phyloP scores from a whole-genome alignment of 306 rosid species.

The Begonia loranthoides region DNA sequence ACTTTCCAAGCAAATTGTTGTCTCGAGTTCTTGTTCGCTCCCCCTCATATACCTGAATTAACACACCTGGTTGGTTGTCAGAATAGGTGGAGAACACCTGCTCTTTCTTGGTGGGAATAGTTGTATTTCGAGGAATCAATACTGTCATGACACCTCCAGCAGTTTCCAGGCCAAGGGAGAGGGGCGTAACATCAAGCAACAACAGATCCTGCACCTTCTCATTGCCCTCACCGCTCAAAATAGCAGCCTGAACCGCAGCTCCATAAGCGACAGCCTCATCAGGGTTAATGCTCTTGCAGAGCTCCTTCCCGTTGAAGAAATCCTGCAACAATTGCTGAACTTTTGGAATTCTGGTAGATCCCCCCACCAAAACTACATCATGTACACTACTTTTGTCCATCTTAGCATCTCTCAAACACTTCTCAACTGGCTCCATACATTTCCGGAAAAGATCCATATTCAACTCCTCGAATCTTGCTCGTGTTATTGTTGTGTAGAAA shows the following conservation, averaged over 20 bases:
- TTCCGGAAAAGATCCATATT: constrained; percentile 22
- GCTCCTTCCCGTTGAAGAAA: constrained; percentile 29
- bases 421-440: constrained; percentile 32
- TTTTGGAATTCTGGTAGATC: constrained; percentile 32
- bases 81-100: constrained; percentile 13
- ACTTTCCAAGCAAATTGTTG: constrained; percentile 23
- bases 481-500: constrained; percentile 17
- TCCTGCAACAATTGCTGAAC: constrained; percentile 27
- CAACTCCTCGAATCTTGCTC: constrained; percentile 22
- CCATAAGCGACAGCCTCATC: constrained; percentile 36
- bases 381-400: constrained; percentile 18
- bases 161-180: constrained; percentile 27
- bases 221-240: constrained; percentile 24
- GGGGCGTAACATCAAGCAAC: constrained; percentile 22
- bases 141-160: constrained; percentile 24
- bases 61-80: constrained; percentile 13
- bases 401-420: constrained; percentile 22
- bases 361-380: constrained; percentile 30
- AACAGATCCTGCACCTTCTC: constrained; percentile 26
- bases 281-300: constrained; percentile 31
- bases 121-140: constrained; percentile 27
- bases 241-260: constrained; percentile 30
- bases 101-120: constrained; percentile 26
- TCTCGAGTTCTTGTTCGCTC: constrained; percentile 16
- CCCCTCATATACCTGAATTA: constrained; percentile 27